Percentiles rank a stretch among this genome's conserved stretches.
These are phyloP conservation scores for Toxicodendron radicans DNA, from an alignment of 345 rosid genomes.

Conservation along the genomic window DNA sequence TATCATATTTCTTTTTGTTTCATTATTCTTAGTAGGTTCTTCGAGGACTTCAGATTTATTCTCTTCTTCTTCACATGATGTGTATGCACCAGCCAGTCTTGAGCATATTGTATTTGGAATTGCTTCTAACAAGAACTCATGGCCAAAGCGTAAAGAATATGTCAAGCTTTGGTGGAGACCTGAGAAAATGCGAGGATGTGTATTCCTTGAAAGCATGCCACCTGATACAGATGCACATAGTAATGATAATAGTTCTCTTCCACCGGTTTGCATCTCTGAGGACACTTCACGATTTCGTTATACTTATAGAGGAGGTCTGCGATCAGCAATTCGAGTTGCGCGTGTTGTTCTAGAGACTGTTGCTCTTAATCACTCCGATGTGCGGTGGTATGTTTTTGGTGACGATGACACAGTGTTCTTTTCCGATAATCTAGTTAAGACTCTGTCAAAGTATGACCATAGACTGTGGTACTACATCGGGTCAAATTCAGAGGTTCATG, in stretches of 20 bases:
- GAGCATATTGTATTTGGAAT: conserved; percentile 72
- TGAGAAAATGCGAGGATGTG: conserved; percentile 65
- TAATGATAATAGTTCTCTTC: conserved; percentile 36
- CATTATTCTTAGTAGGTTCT: conserved; percentile 39
- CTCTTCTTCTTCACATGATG: conserved; percentile 30
- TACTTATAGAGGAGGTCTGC: conserved; percentile 53
- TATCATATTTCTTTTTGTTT: conserved; percentile 44
- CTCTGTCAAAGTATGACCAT: conserved; percentile 81
- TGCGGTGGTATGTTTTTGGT: conserved; percentile 81
- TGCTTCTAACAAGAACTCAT: conserved; percentile 53
- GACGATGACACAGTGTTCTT: conserved; percentile 81
- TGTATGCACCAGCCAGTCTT: conserved; percentile 35
- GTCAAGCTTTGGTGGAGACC: conserved; percentile 80
- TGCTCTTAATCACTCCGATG: conserved; percentile 48
- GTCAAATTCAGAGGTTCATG: conserved; percentile 60
- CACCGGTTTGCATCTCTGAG: conserved; percentile 64
- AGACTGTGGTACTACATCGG: conserved; percentile 78
- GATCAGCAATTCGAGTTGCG: conserved; percentile 75
- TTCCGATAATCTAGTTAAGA: conserved; percentile 62
- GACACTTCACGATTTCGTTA: conserved; percentile 75
- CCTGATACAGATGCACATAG: conserved; percentile 14
- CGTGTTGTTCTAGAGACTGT: conserved; percentile 68
- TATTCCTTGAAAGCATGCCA: conserved; percentile 53
- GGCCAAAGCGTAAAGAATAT: conserved; percentile 58
- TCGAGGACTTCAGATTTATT: conserved; percentile 26